Conservation (phyloP, 106 monocot species). For the Dioscorea alata region DNA sequence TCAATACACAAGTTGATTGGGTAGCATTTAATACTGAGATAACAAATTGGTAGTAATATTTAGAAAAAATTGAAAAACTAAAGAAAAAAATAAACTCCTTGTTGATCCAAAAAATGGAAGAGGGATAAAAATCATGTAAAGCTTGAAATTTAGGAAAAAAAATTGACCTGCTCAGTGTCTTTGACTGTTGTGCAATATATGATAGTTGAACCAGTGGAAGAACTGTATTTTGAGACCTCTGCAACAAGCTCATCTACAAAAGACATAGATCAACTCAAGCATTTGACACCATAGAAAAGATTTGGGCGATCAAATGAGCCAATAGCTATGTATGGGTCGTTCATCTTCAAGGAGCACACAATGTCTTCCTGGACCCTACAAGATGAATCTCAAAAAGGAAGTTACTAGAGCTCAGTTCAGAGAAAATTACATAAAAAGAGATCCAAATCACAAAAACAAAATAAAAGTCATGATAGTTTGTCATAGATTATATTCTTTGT, state of each 20-base stretch:
- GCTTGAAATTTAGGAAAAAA: neutral
- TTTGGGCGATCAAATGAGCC: slow-evolving; percentile 97
- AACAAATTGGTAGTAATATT: no score
- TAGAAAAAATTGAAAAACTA: no score
- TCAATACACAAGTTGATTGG: no score
- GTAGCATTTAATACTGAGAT: no score
- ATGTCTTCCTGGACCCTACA: slow-evolving; percentile 82
- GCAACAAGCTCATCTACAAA: slow-evolving; percentile 80
- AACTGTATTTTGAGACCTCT: slow-evolving; percentile 58
- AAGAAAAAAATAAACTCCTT: no score
- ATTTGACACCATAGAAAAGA: slow-evolving; percentile 92
- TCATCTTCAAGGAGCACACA: slow-evolving; percentile 63
- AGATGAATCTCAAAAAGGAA: neutral
- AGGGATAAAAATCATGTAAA: no score
- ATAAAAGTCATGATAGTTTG: no score
- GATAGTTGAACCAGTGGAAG: slow-evolving; percentile 64
- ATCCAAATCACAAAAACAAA: no score
- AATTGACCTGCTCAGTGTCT: slow-evolving; percentile 73
- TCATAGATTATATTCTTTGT: no score
- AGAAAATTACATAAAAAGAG: no score
- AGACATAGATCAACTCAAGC: slow-evolving; percentile 40
- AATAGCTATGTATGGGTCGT: slow-evolving; percentile 59
- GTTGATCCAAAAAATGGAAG: no score
- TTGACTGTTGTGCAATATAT: slow-evolving; percentile 92
- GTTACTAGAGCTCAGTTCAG: no score